phyloP scores from a whole-genome alignment of 495 filamentous ascomycete species.

The Corynascus novoguineensis region DNA sequence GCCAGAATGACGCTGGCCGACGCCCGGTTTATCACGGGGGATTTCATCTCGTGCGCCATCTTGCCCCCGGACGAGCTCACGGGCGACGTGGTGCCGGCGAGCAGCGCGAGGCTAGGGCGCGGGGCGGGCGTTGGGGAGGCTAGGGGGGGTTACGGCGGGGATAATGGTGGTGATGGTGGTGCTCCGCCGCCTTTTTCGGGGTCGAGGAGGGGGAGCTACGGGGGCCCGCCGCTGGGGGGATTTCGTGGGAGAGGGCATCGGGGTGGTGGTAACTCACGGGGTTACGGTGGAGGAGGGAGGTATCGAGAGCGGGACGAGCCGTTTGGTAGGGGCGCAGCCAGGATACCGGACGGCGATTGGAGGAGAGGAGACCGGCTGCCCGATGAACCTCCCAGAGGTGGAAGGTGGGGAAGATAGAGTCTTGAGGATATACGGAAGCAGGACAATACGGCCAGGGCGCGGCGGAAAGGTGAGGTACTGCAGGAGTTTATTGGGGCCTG shows the following conservation, averaged over 20 bases:
- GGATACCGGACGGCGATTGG: constrained; percentile 54
- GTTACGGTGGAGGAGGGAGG: constrained; percentile 1
- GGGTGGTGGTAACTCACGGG: not conserved
- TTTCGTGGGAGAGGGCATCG: constrained; percentile 5
- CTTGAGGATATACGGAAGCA: not conserved
- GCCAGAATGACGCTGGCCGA: constrained; percentile 69
- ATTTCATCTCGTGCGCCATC: constrained; percentile 79
- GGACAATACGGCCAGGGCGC: not conserved
- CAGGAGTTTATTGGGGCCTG: not conserved
- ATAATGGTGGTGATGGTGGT: constrained; percentile 36
- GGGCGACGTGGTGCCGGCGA: constrained; percentile 61
- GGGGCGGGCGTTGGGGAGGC: constrained; percentile 34
- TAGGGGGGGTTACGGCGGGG: too few species aligned
- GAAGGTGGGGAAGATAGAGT: constrained; percentile 29
- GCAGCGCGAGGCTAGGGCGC: constrained; percentile 34
- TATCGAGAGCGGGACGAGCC: constrained; percentile 8
- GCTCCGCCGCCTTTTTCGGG: constrained; percentile 26
- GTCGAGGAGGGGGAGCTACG: constrained; percentile 26
- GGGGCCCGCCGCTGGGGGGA: constrained; percentile 16
- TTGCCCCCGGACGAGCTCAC: constrained; percentile 62
- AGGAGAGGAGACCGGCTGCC: constrained; percentile 53
- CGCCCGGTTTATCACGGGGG: constrained; percentile 76
- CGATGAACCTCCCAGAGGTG: constrained; percentile 35
- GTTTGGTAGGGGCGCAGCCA: constrained; percentile 23
- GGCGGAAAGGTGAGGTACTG: not conserved